phyloP scores from a whole-genome alignment of 2,329 filamentous ascomycete species.

The Colletotrichum sp. region DNA sequence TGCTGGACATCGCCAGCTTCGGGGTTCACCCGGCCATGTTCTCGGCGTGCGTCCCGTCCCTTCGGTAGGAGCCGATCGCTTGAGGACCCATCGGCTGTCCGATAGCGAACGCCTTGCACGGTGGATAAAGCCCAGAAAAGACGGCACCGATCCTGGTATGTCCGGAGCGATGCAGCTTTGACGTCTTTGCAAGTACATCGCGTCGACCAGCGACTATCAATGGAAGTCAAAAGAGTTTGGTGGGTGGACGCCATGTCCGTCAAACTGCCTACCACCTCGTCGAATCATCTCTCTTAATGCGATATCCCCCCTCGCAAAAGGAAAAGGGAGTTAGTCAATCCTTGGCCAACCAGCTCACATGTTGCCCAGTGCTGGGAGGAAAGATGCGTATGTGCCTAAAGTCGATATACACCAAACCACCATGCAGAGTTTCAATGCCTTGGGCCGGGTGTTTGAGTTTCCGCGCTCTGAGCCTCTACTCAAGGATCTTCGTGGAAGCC shows the following conservation, averaged over 20 bases:
- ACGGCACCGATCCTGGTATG: neutral
- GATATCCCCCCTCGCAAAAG: neutral
- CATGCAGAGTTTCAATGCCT: slow-evolving; percentile 15
- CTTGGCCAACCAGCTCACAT: neutral
- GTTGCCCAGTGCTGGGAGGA: neutral
- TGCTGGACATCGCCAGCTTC: neutral
- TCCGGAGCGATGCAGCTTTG: neutral
- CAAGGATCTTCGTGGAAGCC: neutral
- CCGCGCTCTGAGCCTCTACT: slow-evolving; percentile 10
- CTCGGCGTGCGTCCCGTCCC: neutral
- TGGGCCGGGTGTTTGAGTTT: slow-evolving; percentile 15
- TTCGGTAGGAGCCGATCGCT: neutral
- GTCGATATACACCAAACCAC: neutral
- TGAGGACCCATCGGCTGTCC: neutral
- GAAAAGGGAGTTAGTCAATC: neutral
- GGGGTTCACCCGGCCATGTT: neutral
- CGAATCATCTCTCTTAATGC: neutral
- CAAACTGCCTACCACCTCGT: neutral
- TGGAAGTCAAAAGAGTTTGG: neutral
- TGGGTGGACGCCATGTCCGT: neutral
- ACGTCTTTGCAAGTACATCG: neutral
- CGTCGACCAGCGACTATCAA: neutral
- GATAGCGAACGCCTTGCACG: neutral
- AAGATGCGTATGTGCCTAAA: neutral
- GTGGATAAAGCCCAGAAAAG: neutral